These are phyloP conservation scores for Cylindrodendrum hubeiense DNA, from an alignment of 2,329 filamentous ascomycete genomes.

Conservation along the genomic window DNA sequence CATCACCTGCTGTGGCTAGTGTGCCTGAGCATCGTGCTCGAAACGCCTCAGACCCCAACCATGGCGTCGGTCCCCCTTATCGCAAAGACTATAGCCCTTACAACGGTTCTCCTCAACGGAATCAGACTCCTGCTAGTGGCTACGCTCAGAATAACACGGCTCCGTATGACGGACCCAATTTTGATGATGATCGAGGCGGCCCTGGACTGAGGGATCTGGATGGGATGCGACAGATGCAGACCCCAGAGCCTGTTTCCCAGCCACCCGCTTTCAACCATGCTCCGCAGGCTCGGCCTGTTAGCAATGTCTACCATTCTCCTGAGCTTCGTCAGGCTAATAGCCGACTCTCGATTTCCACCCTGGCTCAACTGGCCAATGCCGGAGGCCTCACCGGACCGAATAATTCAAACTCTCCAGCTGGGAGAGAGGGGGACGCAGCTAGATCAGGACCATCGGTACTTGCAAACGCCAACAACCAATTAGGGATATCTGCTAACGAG, in stretches of 20 bases:
- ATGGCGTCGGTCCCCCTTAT: conserved; percentile 41
- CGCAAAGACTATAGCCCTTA: conserved; percentile 45
- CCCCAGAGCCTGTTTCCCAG: conserved; percentile 80
- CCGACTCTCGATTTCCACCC: conserved; percentile 84
- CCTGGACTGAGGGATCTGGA: conserved; percentile 62
- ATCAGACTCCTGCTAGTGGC: conserved; percentile 52
- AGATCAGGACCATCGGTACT: conserved; percentile 62
- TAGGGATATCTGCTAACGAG: conserved; percentile 67
- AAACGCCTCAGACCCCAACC: conserved; percentile 62
- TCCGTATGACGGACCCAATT: conserved; percentile 67
- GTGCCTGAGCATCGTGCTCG: conserved; percentile 55
- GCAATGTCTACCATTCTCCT: conserved; percentile 77
- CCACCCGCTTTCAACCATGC: conserved; percentile 86
- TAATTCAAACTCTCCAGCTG: conserved; percentile 47
- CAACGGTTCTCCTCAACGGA: conserved; percentile 49
- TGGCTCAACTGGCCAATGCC: conserved; percentile 83
- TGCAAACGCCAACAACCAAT: conserved; percentile 61
- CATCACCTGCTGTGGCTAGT: conserved; percentile 50
- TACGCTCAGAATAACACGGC: conserved; percentile 59
- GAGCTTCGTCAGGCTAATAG: conserved; percentile 86
- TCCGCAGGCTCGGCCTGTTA: conserved; percentile 76
- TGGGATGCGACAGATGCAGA: conserved; percentile 67
- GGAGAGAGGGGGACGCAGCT: conserved; percentile 49
- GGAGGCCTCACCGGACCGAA: conserved; percentile 64
- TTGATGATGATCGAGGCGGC: conserved; percentile 65